Conservation (phyloP, 768 basidiomycete species). For the Xerocomus spinulosus region DNA sequence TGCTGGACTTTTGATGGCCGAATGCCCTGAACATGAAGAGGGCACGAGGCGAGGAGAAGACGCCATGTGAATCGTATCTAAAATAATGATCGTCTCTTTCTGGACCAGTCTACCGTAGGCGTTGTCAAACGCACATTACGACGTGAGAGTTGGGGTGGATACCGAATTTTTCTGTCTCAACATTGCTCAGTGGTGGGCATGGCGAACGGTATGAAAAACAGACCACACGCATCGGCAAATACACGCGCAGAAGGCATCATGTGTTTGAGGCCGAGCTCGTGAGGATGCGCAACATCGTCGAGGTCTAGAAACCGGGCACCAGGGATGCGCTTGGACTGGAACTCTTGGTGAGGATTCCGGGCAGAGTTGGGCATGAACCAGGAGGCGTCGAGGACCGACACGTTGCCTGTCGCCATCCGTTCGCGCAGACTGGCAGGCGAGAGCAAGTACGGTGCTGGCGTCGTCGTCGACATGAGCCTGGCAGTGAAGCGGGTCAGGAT, state of each 20-base stretch:
- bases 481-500: slow-evolving; percentile 2
- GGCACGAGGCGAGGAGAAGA: slow-evolving; percentile 90
- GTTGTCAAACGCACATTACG: slow-evolving; percentile 53
- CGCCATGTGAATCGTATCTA: slow-evolving; percentile 86
- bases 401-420: slow-evolving; percentile 29
- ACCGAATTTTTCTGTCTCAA: slow-evolving; percentile 57
- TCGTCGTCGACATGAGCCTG: slow-evolving; percentile 37
- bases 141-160: slow-evolving; percentile 75
- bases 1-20: slow-evolving; percentile 79
- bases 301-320: slow-evolving; percentile 73
- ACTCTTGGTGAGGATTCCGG: slow-evolving; percentile 69
- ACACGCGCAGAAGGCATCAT: slow-evolving; percentile 79
- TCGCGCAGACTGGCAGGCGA: slow-evolving; percentile 47
- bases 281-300: slow-evolving; percentile 69
- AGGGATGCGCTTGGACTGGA: slow-evolving; percentile 59
- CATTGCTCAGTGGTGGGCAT: slow-evolving; percentile 6
- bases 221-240: slow-evolving; percentile 82
- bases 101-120: background rate
- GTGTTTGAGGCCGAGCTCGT: slow-evolving; percentile 81
- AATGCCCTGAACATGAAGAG: slow-evolving; percentile 93
- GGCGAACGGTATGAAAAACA: slow-evolving; percentile 23
- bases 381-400: slow-evolving; percentile 62
- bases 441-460: slow-evolving; percentile 44
- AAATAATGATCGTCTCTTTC: slow-evolving; percentile 8
- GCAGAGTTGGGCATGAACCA: slow-evolving; percentile 95